Evolutionary conservation across 2,329 filamentous ascomycete genomes (phyloP).

Genomic region (Acrocalymma vagum): DNA sequence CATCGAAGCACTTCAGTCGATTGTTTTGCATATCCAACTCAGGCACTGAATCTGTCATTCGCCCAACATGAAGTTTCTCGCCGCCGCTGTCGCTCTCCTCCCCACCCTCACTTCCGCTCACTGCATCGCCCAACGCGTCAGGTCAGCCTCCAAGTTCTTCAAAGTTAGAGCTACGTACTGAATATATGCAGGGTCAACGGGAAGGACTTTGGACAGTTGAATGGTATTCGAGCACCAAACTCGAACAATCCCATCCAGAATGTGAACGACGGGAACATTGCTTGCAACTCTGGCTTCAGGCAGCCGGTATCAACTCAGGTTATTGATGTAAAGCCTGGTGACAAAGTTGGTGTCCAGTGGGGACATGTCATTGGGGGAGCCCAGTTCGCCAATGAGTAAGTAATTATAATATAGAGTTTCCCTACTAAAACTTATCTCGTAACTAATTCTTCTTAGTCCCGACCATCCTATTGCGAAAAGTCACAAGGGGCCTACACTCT

Average conservation of each 20-base stretch:
- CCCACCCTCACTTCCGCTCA: constrained; percentile 49
- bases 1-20: constrained; percentile 12
- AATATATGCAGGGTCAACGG: constrained; percentile 26
- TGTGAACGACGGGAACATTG: constrained; percentile 56
- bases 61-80: constrained; percentile 40
- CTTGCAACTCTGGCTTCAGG: constrained; percentile 56
- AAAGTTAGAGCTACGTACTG: constrained; percentile 1
- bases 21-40: constrained; percentile 5
- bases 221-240: constrained; percentile 59
- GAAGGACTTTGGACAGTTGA: constrained; percentile 58
- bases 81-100: constrained; percentile 31
- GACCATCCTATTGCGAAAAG: constrained; percentile 60
- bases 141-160: constrained; percentile 7
- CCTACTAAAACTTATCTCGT: too few relatives aligned
- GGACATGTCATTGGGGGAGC: constrained; percentile 64
- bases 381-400: constrained; percentile 52
- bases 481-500: constrained; percentile 55
- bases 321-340: constrained; percentile 60
- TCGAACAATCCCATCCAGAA: constrained; percentile 62
- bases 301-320: constrained; percentile 50
- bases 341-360: constrained; percentile 62
- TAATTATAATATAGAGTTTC: too few relatives aligned
- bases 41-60: constrained; percentile 2
- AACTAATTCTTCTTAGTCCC: too few relatives aligned
- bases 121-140: constrained; percentile 56